Percentiles rank a stretch among this genome's conserved stretches.
Conservation (phyloP, 345 rosid species). For the Syzygium jambos region DNA sequence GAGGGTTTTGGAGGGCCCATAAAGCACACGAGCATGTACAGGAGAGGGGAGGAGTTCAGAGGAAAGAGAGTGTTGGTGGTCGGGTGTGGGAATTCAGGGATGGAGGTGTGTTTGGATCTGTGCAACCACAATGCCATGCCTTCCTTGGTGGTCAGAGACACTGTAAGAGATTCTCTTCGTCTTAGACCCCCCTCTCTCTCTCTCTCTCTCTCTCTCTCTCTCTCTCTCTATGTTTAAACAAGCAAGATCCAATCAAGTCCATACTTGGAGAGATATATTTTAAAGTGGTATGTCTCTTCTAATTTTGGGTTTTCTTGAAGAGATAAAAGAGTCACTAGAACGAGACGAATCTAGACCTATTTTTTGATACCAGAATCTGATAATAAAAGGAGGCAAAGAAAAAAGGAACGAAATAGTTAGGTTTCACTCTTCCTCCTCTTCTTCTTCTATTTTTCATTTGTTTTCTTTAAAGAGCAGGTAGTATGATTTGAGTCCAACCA, state of each 20-base stretch:
- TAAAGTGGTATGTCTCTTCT: not conserved
- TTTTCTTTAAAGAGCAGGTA: not conserved
- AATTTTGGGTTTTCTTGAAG: not conserved
- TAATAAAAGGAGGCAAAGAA: not conserved
- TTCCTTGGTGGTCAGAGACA: constrained; percentile 79
- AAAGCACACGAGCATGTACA: constrained; percentile 59
- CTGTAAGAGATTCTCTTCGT: constrained; percentile 32
- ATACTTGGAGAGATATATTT: not conserved
- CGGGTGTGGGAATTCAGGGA: constrained; percentile 96
- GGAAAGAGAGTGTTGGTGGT: constrained; percentile 78
- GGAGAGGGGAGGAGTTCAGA: constrained; percentile 54
- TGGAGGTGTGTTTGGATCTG: constrained; percentile 98
- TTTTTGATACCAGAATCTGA: not conserved
- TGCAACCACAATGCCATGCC: constrained; percentile 66
- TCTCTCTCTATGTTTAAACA: not conserved
- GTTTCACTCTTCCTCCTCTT: not conserved
- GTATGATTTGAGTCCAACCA: not conserved
- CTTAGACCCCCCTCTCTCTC: not conserved
- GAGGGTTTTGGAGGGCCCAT: constrained; percentile 44
- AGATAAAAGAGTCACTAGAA: not conserved
- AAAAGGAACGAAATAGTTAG: not conserved
- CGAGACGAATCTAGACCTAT: not conserved
- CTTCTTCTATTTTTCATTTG: not conserved
- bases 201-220: not conserved
- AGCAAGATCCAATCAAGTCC: not conserved